These are phyloP conservation scores for Penicillium parvum DNA, from an alignment of 495 filamentous ascomycete genomes.

Conservation along the genomic window DNA sequence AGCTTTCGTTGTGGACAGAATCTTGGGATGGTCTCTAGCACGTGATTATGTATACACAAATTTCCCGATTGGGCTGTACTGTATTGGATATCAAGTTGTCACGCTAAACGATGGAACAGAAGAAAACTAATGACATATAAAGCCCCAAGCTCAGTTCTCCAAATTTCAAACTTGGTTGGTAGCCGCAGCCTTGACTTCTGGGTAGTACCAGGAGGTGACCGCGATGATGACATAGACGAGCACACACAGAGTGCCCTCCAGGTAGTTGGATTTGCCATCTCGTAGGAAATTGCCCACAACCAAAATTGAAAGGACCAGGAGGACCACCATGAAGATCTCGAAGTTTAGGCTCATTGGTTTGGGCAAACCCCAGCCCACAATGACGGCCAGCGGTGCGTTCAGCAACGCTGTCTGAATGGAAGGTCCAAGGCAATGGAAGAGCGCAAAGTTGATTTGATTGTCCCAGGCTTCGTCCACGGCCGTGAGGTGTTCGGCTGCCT, in stretches of 20 bases:
- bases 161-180: constrained; percentile 19
- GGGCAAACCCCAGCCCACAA: constrained; percentile 77
- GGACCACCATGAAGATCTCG: constrained; percentile 81
- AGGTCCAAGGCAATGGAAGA: constrained; percentile 82
- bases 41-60: background rate
- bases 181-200: constrained; percentile 25
- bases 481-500: constrained; percentile 84
- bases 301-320: constrained; percentile 81
- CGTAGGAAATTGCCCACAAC: constrained; percentile 79
- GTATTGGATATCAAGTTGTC: background rate
- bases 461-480: constrained; percentile 86
- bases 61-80: background rate
- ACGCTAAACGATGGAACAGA: background rate
- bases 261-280: constrained; percentile 75
- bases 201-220: constrained; percentile 51
- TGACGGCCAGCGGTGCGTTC: constrained; percentile 77
- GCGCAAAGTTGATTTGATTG: constrained; percentile 71
- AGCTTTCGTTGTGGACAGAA: no score
- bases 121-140: background rate
- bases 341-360: constrained; percentile 77
- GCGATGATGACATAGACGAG: constrained; percentile 53
- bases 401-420: constrained; percentile 88
- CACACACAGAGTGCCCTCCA: constrained; percentile 75
- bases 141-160: background rate
- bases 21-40: no score